phyloP scores from a whole-genome alignment of 257 asterid genomes.

The Agastache rugosa region DNA sequence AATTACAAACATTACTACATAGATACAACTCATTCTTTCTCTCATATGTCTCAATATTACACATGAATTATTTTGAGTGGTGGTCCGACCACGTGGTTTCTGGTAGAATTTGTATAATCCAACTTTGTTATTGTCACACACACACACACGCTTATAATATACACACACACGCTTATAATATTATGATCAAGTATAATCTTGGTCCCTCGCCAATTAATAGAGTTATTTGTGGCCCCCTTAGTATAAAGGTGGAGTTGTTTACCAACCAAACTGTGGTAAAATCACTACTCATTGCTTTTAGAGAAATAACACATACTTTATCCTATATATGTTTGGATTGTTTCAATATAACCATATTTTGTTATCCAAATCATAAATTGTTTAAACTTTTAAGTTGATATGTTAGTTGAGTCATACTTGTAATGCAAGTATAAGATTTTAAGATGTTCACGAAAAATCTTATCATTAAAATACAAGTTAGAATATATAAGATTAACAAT shows the following conservation, averaged over 20 bases:
- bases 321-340: neutral
- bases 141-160: neutral
- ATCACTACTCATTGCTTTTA: constrained; percentile 14
- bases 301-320: neutral
- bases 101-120: constrained; percentile 7
- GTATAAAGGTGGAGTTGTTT: neutral
- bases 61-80: constrained; percentile 31
- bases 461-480: too few species aligned
- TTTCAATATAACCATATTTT: neutral
- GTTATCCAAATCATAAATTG: neutral
- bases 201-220: constrained; percentile 27
- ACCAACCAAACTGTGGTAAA: neutral
- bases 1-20: constrained; percentile 11
- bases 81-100: constrained; percentile 47
- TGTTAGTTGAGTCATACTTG: constrained; percentile 7
- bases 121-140: neutral
- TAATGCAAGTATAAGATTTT: neutral
- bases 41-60: constrained; percentile 29
- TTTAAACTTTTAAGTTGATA: neutral
- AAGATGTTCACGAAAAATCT: neutral
- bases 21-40: constrained; percentile 3
- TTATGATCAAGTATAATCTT: constrained; percentile 17
- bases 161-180: neutral
- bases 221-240: constrained; percentile 19
- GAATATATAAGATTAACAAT: too few species aligned